Evolutionary conservation across 352 stramenopile genomes (phyloP).

Genomic region (Phytophthora kernoviae): DNA sequence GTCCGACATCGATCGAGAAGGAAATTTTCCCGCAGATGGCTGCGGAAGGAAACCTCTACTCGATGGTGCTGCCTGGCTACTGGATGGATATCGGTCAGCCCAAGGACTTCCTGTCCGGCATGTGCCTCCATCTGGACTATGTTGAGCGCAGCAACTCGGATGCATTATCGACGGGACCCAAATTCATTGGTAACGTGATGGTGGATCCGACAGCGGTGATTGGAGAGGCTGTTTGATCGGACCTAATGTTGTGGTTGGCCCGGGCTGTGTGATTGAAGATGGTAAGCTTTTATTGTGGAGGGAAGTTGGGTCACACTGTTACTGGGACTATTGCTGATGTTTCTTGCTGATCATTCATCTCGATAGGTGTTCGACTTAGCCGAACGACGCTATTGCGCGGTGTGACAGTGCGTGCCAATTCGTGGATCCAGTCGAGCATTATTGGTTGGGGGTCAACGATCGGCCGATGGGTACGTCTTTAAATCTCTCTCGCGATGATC

Average conservation of each 20-base stretch:
- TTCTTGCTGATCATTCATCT: background rate
- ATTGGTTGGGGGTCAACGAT: slow-evolving; percentile 90
- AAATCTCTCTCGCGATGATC: no score
- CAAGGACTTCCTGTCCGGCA: slow-evolving; percentile 89
- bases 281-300: slow-evolving; percentile 32
- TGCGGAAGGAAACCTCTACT: slow-evolving; percentile 83
- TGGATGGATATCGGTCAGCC: slow-evolving; percentile 93
- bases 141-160: slow-evolving; percentile 54
- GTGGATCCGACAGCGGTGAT: slow-evolving; percentile 81
- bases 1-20: slow-evolving; percentile 91
- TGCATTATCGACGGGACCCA: slow-evolving; percentile 58
- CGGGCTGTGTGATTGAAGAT: slow-evolving; percentile 85
- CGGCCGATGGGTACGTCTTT: slow-evolving; percentile 71
- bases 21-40: slow-evolving; percentile 92
- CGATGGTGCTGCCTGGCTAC: slow-evolving; percentile 87
- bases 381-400: slow-evolving; percentile 78
- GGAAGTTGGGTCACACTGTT: background rate
- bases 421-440: slow-evolving; percentile 89
- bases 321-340: background rate
- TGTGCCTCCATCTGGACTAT: slow-evolving; percentile 86
- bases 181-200: slow-evolving; percentile 88
- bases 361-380: slow-evolving; percentile 76
- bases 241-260: slow-evolving; percentile 85
- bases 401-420: slow-evolving; percentile 80
- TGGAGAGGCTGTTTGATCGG: slow-evolving; percentile 81